A percentile compares a stretch with the other conserved stretches of the same genome.
These are phyloP conservation scores for Hyphopichia wangnamkhiaoensis DNA, from an alignment of 1,139 yeast genomes.

Conservation along the genomic window DNA sequence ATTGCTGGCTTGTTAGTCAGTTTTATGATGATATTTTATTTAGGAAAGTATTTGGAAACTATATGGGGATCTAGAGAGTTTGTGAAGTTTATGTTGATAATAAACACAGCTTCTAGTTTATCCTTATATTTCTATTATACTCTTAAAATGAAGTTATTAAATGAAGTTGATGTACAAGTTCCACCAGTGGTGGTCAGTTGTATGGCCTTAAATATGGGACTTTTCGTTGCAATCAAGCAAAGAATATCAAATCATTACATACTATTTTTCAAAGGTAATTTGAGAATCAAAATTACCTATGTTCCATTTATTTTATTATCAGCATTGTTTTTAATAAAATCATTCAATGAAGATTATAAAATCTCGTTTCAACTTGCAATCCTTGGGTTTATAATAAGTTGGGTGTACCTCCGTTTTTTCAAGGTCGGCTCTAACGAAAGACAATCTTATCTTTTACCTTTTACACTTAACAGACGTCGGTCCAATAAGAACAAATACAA, in stretches of 20 bases:
- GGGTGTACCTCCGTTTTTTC: slow-evolving; percentile 42
- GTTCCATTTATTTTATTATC: slow-evolving; percentile 35
- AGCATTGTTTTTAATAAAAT: slow-evolving; percentile 18
- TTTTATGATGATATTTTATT: slow-evolving; percentile 29
- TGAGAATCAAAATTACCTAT: slow-evolving; percentile 39
- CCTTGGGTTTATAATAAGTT: slow-evolving; percentile 37
- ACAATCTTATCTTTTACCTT: slow-evolving; percentile 43
- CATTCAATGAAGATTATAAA: slow-evolving; percentile 31
- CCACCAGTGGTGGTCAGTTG: slow-evolving; percentile 41
- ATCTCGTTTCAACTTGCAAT: slow-evolving; percentile 26
- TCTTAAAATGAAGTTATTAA: slow-evolving; percentile 29
- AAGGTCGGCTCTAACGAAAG: slow-evolving; percentile 46
- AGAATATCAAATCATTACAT: slow-evolving; percentile 46
- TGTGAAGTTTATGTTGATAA: slow-evolving; percentile 26
- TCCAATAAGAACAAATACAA: slow-evolving; percentile 17
- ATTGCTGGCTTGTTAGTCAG: slow-evolving; percentile 29
- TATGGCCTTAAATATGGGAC: slow-evolving; percentile 42
- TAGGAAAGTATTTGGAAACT: slow-evolving; percentile 40
- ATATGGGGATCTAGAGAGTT: slow-evolving; percentile 41
- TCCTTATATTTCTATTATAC: slow-evolving; percentile 35
- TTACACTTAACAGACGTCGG: slow-evolving; percentile 24
- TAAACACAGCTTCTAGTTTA: slow-evolving; percentile 32
- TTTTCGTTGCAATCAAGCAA: slow-evolving; percentile 46
- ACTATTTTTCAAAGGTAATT: slow-evolving; percentile 38
- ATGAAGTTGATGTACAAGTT: slow-evolving; percentile 27